phyloP scores from a whole-genome alignment of 2,329 filamentous ascomycete genomes.

The Aureobasidium pullulans region DNA sequence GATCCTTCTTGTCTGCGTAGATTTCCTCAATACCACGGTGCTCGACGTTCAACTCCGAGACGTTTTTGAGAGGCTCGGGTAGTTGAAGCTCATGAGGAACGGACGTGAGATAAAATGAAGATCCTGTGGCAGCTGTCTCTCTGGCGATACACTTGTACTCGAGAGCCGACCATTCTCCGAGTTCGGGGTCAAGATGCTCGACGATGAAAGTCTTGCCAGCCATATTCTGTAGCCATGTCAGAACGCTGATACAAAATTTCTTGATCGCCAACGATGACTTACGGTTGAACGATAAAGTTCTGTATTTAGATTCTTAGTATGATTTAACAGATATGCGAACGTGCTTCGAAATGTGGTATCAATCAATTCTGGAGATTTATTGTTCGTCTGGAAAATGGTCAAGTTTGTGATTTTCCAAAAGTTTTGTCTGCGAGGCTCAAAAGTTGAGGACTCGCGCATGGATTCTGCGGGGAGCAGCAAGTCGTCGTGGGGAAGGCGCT shows the following conservation, averaged over 20 bases:
- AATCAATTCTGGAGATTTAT: background rate
- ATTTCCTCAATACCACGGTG: constrained; percentile 70
- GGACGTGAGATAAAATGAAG: constrained; percentile 73
- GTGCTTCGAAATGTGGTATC: no score
- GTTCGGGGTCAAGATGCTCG: constrained; percentile 90
- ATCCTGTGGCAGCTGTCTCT: constrained; percentile 62
- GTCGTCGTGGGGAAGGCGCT: background rate
- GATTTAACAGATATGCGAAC: no score
- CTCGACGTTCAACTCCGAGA: constrained; percentile 63
- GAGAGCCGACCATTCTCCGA: constrained; percentile 87
- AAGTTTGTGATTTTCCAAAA: background rate
- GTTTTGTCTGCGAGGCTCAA: background rate
- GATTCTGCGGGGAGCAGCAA: background rate
- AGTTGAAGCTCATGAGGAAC: constrained; percentile 60
- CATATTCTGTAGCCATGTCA: background rate
- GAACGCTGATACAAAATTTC: background rate
- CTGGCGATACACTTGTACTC: constrained; percentile 84
- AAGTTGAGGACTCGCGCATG: background rate
- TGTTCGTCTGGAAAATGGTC: background rate
- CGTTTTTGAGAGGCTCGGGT: constrained; percentile 50
- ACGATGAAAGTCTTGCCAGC: constrained; percentile 69
- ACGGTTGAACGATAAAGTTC: background rate
- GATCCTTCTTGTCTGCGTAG: constrained; percentile 62
- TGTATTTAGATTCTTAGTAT: background rate
- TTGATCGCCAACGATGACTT: background rate